Base-by-base conservation (phyloP, 768 basidiomycete genomes). In the Multifurca ochricompacta region DNA sequence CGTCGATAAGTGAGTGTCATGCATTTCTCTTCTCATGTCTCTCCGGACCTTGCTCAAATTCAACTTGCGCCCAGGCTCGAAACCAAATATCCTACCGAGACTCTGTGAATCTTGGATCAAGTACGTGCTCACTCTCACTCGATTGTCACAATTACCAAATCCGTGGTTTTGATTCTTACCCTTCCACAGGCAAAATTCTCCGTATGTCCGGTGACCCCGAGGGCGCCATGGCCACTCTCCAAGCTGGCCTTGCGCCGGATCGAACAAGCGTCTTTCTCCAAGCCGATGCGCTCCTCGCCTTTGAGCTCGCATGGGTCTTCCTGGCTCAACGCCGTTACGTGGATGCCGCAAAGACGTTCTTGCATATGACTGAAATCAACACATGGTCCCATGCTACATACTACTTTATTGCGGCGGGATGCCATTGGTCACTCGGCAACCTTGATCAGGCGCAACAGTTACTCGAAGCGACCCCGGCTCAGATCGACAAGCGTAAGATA, bases 341-440 rank as follows among this genome's bases (percentile, higher is more conserved):
- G 58, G 85, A 89, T 58, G 75, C 83, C 1, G 85, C 85, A 1
- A 78, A 84, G 43, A 72, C 74, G 53, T 88, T 90, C 61, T 60
- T 87, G 39, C 73, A 69, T 51, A 70, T 90, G 59, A 82, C 79
- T 4, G 75, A 79, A 57, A 62, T 87, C 56, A 91, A 89, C 62
- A 79, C 71, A 41, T 91, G 88, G 88, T 82, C 31, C 6, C 87
- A 86, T 48, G 85, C 77, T 3, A 89, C 87, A 9, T 90, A 90
- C 66, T 81, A 81, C 59, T 87, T 83, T 65, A 77, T 88, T 31
- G 82, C 85, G 19, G 85, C 83, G n/a, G 84, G 87, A 1, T 90
- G 87, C 62, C 74, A 82, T 59, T 63, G 84, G 44, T 79, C 81
- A 0, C 59, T 81, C 8, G 75, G 77, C 28, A 72, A 85, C 53